phyloP scores from a whole-genome alignment of 495 filamentous ascomycete species.

The Hypoxylon cercidicola region DNA sequence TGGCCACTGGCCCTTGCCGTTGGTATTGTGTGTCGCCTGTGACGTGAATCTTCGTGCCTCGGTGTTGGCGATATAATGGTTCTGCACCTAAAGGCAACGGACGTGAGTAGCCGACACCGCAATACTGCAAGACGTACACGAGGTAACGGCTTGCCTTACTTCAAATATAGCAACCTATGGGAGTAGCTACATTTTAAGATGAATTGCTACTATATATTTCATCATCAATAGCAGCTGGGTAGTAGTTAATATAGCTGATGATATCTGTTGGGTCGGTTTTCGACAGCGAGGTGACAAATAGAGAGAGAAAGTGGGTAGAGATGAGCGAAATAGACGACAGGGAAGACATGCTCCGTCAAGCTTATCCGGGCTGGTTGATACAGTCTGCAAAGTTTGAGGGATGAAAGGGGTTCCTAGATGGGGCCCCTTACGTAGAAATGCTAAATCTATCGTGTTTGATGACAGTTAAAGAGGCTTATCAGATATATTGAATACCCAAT shows the following conservation, averaged over 20 bases:
- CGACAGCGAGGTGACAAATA: too few relatives aligned
- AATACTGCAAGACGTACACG: neutral
- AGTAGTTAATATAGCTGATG: too few relatives aligned
- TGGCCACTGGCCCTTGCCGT: neutral
- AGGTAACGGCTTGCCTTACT: neutral
- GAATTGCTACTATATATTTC: too few relatives aligned
- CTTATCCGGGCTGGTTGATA: neutral
- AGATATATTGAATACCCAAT: neutral
- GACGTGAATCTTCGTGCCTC: neutral
- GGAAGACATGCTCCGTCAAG: neutral
- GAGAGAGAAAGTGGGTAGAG: neutral
- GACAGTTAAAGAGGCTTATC: neutral
- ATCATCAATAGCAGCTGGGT: too few relatives aligned
- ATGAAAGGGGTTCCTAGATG: neutral
- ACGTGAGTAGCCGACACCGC: neutral
- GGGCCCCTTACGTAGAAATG: too few relatives aligned
- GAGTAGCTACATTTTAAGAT: too few relatives aligned
- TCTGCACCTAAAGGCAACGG: neutral
- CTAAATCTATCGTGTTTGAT: too few relatives aligned
- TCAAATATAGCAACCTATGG: neutral
- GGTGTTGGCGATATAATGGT: neutral
- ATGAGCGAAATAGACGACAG: neutral
- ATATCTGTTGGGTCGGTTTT: too few relatives aligned
- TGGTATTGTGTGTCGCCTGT: constrained; percentile 3
- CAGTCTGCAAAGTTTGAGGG: neutral